A percentile compares a stretch with the other conserved stretches of the same genome.
Conservation (phyloP, 352 stramenopile species). For the Phytophthora nicotianae region DNA sequence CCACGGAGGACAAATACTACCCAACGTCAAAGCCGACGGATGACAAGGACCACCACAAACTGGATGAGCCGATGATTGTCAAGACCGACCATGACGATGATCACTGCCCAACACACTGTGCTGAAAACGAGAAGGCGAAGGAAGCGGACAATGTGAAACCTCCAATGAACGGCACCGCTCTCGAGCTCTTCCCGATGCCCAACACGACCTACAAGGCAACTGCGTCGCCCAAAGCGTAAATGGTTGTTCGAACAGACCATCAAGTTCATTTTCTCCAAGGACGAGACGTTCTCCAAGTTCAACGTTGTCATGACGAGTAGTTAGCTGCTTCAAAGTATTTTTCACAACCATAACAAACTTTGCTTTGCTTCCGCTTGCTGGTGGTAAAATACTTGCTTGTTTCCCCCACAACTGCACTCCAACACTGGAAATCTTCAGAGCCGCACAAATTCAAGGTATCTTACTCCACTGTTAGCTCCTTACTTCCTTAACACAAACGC, state of each 20-base stretch:
- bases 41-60: constrained; percentile 11
- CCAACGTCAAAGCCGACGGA: constrained; percentile 11
- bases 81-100: constrained; percentile 6
- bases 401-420: not conserved
- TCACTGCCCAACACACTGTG: not conserved
- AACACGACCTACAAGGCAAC: constrained; percentile 37
- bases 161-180: constrained; percentile 22
- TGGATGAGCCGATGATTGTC: constrained; percentile 14
- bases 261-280: constrained; percentile 2
- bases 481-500: not conserved
- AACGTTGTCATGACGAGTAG: constrained; percentile 3
- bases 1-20: constrained; percentile 16
- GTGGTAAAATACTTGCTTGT: not conserved
- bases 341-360: constrained; percentile 4
- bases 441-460: not conserved
- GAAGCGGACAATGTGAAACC: constrained; percentile 16
- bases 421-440: not conserved
- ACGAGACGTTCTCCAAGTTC: constrained; percentile 5
- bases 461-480: not conserved
- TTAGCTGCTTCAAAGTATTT: constrained; percentile 6
- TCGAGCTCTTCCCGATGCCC: constrained; percentile 22
- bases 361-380: not conserved
- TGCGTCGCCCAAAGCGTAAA: constrained; percentile 10
- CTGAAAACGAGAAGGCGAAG: constrained; percentile 10
- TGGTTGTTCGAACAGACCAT: not conserved